These are phyloP conservation scores for Erythrophleum fordii DNA, from an alignment of 306 rosid genomes.

Conservation along the genomic window DNA sequence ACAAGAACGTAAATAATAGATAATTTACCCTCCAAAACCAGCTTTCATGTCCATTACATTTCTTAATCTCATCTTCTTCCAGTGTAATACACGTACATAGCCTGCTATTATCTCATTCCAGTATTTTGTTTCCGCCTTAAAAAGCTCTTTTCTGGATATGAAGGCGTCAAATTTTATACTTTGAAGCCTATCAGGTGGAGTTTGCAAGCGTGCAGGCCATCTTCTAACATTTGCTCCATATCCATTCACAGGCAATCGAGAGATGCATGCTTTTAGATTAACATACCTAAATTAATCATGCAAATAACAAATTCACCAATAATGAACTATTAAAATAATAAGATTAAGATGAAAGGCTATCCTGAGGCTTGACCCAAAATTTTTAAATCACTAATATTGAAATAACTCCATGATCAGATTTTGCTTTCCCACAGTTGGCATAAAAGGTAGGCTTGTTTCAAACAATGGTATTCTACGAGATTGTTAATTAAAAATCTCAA, in stretches of 20 bases:
- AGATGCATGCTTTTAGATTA: conserved; percentile 84
- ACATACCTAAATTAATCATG: conserved; percentile 65
- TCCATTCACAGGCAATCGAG: conserved; percentile 76
- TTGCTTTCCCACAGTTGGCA: conserved; percentile 8
- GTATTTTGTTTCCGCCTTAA: conserved; percentile 82
- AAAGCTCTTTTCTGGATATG: conserved; percentile 86
- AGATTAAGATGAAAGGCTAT: conserved; percentile 31
- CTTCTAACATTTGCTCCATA: conserved; percentile 62
- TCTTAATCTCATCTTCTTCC: conserved; percentile 79
- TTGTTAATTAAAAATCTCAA: background rate
- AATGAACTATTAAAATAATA: conserved; percentile 31
- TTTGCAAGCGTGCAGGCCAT: conserved; percentile 86
- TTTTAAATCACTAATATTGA: conserved; percentile 24
- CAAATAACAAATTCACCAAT: conserved; percentile 37
- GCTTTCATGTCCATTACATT: conserved; percentile 99
- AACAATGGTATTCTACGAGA: background rate
- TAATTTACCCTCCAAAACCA: conserved; percentile 93
- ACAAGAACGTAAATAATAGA: conserved; percentile 17
- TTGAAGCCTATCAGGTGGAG: conserved; percentile 90
- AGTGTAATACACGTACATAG: conserved; percentile 62
- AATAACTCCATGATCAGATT: conserved; percentile 17
- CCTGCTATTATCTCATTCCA: conserved; percentile 71
- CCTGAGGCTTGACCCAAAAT: conserved; percentile 19
- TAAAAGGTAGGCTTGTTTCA: conserved; percentile 14
- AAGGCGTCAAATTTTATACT: conserved; percentile 78